Evolutionary conservation across 2,329 filamentous ascomycete genomes (phyloP), one percentile per base, ranked within the genome.

Genomic region (Phialemoniopsis sp.): DNA sequence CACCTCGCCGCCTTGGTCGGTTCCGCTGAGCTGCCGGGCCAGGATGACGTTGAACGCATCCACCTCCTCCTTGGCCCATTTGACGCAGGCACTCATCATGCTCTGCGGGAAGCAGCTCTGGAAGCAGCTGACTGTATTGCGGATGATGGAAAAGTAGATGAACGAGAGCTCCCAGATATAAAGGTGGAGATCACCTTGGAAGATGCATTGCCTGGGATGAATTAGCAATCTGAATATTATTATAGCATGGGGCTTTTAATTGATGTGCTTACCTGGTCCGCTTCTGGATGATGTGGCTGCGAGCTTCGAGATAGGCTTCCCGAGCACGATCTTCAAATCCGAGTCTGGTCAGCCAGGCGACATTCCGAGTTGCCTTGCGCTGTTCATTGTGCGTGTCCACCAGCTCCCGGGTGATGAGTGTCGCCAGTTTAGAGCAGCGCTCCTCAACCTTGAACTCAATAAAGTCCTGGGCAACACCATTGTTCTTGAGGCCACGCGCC

Each of bases 111-210:
- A 97, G 59, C 89, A 95, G 38, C 72, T 69, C 56, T 95, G 89
- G 63, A 93, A 96, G 55, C 87, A 90, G 54, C 79, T 78, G 44
- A 97, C 86, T 0, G 93, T 97, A 63, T 97, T 96, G 51, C 88
- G 83, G 57, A 98, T 91, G 48, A 95, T 77, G 39, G 83, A 89
- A 64, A 98, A 98, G 63, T 95, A 96, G 41, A 95, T 89, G 62
- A 89, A 96, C 3, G 91, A 93, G 34, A 97, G 73, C 58, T 95
- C 88, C 74, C 90, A 95, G 51, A 97, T 93, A 63, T 97, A 97
- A 12, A 89, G 76, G 44, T 88, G 87, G 8, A 98, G 76, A 53
- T 95, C 87, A 37, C 93, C 93, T 57, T 95, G 89, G 63, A 98
- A 98, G 42, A 94, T 85, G 58, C 91, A 93, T 74, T 95, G 89